A percentile compares a stretch with the other conserved stretches of the same genome.
Conservation (phyloP, 345 rosid species). For the Raphanus raphanistrum region DNA sequence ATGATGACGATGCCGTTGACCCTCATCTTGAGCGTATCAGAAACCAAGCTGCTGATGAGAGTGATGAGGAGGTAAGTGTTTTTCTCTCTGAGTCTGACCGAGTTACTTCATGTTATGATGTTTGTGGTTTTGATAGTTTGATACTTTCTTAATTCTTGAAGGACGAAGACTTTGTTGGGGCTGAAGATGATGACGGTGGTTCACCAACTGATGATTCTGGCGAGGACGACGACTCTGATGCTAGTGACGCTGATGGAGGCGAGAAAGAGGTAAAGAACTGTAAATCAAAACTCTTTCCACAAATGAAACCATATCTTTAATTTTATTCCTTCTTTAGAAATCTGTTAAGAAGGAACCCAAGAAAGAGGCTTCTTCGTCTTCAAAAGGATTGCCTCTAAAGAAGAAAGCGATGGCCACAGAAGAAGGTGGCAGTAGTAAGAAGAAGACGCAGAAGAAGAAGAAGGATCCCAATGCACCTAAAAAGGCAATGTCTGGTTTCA, state of each 20-base stretch:
- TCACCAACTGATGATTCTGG: slow-evolving; percentile 99
- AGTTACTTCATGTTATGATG: slow-evolving; percentile 12
- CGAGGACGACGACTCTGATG: slow-evolving; percentile 61
- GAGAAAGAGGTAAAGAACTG: slow-evolving; percentile 95
- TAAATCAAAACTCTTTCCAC: too few species aligned
- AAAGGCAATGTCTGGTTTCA: slow-evolving; percentile 70
- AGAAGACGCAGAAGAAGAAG: slow-evolving; percentile 83
- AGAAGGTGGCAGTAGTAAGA: slow-evolving; percentile 57
- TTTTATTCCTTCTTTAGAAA: slow-evolving; percentile 52
- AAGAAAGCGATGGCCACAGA: slow-evolving; percentile 67
- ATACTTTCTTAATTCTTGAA: slow-evolving; percentile 36
- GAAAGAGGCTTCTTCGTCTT: slow-evolving; percentile 46
- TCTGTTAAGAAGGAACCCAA: slow-evolving; percentile 62
- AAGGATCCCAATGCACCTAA: slow-evolving; percentile 99
- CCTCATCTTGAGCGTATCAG: slow-evolving; percentile 90
- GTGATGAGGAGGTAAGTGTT: slow-evolving; percentile 80
- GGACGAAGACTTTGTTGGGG: slow-evolving; percentile 93
- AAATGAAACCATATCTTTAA: neutral
- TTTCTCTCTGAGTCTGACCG: neutral
- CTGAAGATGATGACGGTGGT: slow-evolving; percentile 77
- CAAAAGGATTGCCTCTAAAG: slow-evolving; percentile 58
- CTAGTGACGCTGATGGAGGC: slow-evolving; percentile 61
- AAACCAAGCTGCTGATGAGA: slow-evolving; percentile 88
- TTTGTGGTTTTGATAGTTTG: neutral
- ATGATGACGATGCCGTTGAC: slow-evolving; percentile 85